Conservation (phyloP, 2,329 filamentous ascomycete genomes). For the Aspergillus fructus region DNA sequence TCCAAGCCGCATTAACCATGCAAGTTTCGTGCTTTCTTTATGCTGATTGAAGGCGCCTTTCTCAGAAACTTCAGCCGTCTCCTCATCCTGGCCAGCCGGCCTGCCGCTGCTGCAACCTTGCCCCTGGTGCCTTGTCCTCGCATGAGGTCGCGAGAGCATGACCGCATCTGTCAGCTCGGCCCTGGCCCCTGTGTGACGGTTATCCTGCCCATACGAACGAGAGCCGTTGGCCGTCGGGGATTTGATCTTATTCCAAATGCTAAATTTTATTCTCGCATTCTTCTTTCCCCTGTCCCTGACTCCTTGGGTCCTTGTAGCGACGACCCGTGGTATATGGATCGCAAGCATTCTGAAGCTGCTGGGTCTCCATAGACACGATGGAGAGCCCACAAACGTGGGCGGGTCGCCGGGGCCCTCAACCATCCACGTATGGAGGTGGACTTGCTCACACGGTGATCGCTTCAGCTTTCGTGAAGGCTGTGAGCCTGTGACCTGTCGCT, state of each 20-base stretch:
- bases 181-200: conserved; percentile 1
- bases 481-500: neutral
- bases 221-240: neutral
- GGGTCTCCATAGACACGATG: neutral
- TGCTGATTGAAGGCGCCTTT: neutral
- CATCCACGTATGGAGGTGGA: conserved; percentile 1
- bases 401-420: neutral
- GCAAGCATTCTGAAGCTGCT: neutral
- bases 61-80: conserved; percentile 10
- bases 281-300: neutral
- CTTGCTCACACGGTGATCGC: neutral
- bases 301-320: neutral
- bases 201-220: neutral
- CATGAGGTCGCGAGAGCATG: conserved; percentile 2
- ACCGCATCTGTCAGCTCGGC: neutral
- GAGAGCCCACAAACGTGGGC: neutral
- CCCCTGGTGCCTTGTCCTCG: conserved; percentile 14
- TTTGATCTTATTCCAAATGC: neutral
- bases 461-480: neutral
- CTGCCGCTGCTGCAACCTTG: conserved; percentile 9
- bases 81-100: conserved; percentile 2
- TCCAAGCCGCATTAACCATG: conserved; percentile 1
- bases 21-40: conserved; percentile 7
- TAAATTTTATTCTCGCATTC: neutral
- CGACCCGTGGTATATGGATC: neutral